phyloP scores from a whole-genome alignment of 805 yeast genomes.

The Hanseniaspora taiwanica region DNA sequence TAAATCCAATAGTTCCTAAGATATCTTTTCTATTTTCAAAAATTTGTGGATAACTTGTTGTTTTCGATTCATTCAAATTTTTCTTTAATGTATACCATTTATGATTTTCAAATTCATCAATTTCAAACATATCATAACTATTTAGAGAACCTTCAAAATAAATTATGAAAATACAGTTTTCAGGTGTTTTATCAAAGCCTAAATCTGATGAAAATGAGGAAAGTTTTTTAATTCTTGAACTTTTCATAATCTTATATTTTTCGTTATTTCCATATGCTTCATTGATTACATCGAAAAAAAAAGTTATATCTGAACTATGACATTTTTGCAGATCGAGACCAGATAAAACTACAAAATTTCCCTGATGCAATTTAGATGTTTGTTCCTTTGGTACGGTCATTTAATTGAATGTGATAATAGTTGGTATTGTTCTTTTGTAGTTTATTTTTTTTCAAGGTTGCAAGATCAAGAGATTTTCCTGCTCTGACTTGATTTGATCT shows the following conservation, averaged over 20 bases:
- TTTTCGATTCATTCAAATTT: too few species aligned
- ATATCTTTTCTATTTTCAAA: constrained; percentile 11
- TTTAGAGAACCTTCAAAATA: constrained; percentile 6
- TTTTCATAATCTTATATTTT: constrained; percentile 29
- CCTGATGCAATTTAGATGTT: background rate
- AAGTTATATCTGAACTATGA: background rate
- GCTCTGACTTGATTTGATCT: too few species aligned
- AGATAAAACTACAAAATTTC: background rate
- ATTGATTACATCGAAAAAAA: constrained; percentile 25
- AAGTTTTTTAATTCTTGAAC: constrained; percentile 28
- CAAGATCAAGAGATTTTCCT: too few species aligned
- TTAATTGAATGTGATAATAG: too few species aligned
- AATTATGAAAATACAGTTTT: constrained; percentile 15
- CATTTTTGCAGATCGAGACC: background rate
- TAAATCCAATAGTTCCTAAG: constrained; percentile 26
- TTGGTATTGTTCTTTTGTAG: too few species aligned
- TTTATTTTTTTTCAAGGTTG: too few species aligned
- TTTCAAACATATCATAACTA: constrained; percentile 6
- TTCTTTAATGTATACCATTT: background rate
- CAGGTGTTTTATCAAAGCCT: constrained; percentile 12
- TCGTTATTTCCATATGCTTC: constrained; percentile 35
- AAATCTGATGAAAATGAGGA: constrained; percentile 16
- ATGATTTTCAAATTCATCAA: constrained; percentile 3
- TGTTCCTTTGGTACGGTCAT: too few species aligned
- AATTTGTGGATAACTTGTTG: constrained; percentile 9